phyloP scores from a whole-genome alignment of 345 rosid genomes.

The Salix caprea region DNA sequence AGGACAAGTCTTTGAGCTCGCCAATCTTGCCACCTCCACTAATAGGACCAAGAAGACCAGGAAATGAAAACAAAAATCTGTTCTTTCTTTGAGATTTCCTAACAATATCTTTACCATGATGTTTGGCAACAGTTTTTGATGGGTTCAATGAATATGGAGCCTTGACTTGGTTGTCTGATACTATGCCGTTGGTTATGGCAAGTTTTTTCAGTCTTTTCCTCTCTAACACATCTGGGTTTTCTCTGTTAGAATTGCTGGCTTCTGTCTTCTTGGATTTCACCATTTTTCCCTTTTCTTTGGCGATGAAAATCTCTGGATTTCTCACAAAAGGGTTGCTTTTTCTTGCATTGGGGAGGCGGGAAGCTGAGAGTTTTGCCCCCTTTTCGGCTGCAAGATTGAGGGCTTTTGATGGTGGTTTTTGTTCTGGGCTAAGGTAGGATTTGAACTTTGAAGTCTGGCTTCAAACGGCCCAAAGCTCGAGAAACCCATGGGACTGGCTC shows the following conservation, averaged over 20 bases:
- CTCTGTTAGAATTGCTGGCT: not conserved
- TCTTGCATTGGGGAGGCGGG: not conserved
- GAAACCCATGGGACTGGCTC: not conserved
- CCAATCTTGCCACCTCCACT: slow-evolving; percentile 70
- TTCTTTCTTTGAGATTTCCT: slow-evolving; percentile 79
- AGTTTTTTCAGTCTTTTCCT: slow-evolving; percentile 50
- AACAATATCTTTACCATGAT: slow-evolving; percentile 73
- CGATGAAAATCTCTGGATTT: not conserved
- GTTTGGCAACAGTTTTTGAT: slow-evolving; percentile 58
- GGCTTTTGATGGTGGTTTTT: not conserved
- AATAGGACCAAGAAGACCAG: slow-evolving; percentile 61
- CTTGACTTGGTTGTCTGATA: slow-evolving; percentile 46
- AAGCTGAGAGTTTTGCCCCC: not conserved
- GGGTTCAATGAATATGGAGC: slow-evolving; percentile 34
- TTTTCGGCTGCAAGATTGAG: not conserved
- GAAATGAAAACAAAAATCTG: slow-evolving; percentile 68
- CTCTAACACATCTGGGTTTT: slow-evolving; percentile 41
- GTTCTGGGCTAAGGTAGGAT: not conserved
- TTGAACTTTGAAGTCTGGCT: not conserved
- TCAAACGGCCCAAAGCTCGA: not conserved
- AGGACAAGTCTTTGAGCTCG: slow-evolving; percentile 67
- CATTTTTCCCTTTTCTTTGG: not conserved
- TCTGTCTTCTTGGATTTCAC: slow-evolving; percentile 18
- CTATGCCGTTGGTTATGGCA: slow-evolving; percentile 38
- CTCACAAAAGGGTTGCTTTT: not conserved